Percentiles rank a stretch among this genome's conserved stretches.
Evolutionary conservation across 768 basidiomycete genomes (phyloP).

Genomic region (Rhizopogon rudus): DNA sequence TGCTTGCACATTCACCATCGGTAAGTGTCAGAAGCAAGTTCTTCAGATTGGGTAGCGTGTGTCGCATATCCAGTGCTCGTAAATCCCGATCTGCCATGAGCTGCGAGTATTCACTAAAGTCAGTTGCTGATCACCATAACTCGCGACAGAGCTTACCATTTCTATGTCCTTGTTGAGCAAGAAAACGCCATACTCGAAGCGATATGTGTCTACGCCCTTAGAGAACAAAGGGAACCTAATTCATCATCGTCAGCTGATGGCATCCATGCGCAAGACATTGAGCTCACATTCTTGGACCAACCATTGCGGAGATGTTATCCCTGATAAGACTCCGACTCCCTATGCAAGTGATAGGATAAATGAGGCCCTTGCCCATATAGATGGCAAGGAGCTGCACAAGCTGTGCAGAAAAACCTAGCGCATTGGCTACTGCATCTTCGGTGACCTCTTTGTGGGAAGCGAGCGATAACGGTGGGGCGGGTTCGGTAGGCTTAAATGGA

Average conservation of each 20-base stretch:
- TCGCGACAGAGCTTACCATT: slow-evolving; percentile 46
- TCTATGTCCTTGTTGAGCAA: slow-evolving; percentile 97
- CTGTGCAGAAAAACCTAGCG: slow-evolving; percentile 87
- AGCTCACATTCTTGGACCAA: slow-evolving; percentile 88
- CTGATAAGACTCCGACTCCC: slow-evolving; percentile 89
- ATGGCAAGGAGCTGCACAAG: slow-evolving; percentile 77
- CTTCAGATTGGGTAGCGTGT: slow-evolving; percentile 96
- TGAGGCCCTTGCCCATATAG: slow-evolving; percentile 69
- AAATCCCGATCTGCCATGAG: slow-evolving; percentile 89
- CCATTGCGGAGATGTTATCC: slow-evolving; percentile 93
- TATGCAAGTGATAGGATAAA: slow-evolving; percentile 87
- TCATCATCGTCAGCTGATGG: slow-evolving; percentile 8
- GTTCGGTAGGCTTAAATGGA: slow-evolving; percentile 65
- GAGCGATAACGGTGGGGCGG: slow-evolving; percentile 76
- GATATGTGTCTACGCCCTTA: slow-evolving; percentile 91
- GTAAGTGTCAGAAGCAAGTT: slow-evolving; percentile 85
- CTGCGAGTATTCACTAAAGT: slow-evolving; percentile 33
- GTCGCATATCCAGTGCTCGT: slow-evolving; percentile 86
- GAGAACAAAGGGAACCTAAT: slow-evolving; percentile 91
- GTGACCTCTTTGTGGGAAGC: slow-evolving; percentile 64
- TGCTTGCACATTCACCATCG: slow-evolving; percentile 51
- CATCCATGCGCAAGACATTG: slow-evolving; percentile 1
- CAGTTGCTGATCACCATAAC: background rate
- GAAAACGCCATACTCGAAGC: slow-evolving; percentile 97
- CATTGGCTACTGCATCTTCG: slow-evolving; percentile 84